Evolutionary conservation across 805 yeast species (phyloP), one percentile per base, ranked within the genome.

Genomic region (Yamadazyma akitaensis): DNA sequence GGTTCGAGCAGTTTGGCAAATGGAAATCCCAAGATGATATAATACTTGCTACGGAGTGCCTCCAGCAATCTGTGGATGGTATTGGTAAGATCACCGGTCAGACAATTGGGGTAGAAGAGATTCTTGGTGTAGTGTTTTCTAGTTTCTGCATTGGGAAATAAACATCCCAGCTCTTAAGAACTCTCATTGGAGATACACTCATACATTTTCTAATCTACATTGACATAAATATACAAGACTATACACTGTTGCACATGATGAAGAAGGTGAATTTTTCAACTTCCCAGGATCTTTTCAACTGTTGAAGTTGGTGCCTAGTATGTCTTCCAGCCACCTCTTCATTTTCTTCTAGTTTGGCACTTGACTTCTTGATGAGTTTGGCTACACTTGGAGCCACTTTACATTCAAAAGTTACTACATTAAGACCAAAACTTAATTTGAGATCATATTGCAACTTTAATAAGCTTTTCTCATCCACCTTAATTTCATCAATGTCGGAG

Each of bases 141-240:
- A 85, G 82, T 51, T 94, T 94, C 62, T 94, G 99, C 64, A 89
- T 94, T 18, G 99, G 99, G 0, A 92, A 92, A 63, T 92, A 68
- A 53, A 31, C 9, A 4, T 28, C 10, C 32, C 32, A 28, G n/a
- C 32, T 12, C 9, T 28, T 28, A 12, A 28, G 24, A 5, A 4
- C 24, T 28, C n/a, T 28, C 32, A 28, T 26, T 8, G 32, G 32
- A 28, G 32, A 3, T 28, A 4, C n/a, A 28, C 32, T 13, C 32
- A 28, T 28, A 12, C n/a, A 28, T 13, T 28, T 28, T 13, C 32
- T 28, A 28, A 28, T 28, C 32, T 28, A 28, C 32, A 28, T 9
- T 28, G 32, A 12, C 9, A 12, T 28, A 28, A 33, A 33, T 33
- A 33, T 17, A 37, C 30, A 38, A 11, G 17, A 17, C 47, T 55